Percentiles rank a stretch among this genome's conserved stretches.
phyloP scores from a whole-genome alignment of 1,284 basidiomycete genomes.

The Coniferiporia sulphurascens region DNA sequence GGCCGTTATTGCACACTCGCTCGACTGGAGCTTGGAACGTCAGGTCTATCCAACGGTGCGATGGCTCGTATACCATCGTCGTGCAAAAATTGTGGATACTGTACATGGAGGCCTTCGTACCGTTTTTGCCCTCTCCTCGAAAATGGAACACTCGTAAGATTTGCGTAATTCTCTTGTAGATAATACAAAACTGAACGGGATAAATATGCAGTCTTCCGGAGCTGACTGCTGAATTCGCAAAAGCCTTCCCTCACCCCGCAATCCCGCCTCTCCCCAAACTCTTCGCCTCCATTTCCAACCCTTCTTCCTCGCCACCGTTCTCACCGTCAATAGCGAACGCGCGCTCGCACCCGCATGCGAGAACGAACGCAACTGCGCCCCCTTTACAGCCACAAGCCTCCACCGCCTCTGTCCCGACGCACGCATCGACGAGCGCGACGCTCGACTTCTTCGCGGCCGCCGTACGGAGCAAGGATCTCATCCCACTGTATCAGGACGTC shows the following conservation, averaged over 20 bases:
- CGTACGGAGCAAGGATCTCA: constrained; percentile 60
- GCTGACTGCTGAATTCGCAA: constrained; percentile 61
- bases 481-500: constrained; percentile 74
- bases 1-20: constrained; percentile 77
- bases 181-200: neutral
- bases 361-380: neutral
- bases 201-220: constrained; percentile 45
- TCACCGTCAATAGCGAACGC: constrained; percentile 1
- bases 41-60: constrained; percentile 86
- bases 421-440: constrained; percentile 3
- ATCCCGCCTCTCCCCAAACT: constrained; percentile 73
- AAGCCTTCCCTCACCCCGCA: constrained; percentile 56
- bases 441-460: constrained; percentile 72
- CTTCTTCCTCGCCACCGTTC: constrained; percentile 26
- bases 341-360: neutral
- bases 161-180: neutral
- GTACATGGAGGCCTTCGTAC: constrained; percentile 81
- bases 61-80: constrained; percentile 85
- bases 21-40: constrained; percentile 83
- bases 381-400: neutral
- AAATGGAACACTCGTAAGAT: constrained; percentile 62
- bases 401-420: neutral
- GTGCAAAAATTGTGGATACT: constrained; percentile 86
- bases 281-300: constrained; percentile 66
- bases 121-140: constrained; percentile 72